Conservation (phyloP, 2,329 filamentous ascomycete genomes). For the Apiospora rasikravindrae region DNA sequence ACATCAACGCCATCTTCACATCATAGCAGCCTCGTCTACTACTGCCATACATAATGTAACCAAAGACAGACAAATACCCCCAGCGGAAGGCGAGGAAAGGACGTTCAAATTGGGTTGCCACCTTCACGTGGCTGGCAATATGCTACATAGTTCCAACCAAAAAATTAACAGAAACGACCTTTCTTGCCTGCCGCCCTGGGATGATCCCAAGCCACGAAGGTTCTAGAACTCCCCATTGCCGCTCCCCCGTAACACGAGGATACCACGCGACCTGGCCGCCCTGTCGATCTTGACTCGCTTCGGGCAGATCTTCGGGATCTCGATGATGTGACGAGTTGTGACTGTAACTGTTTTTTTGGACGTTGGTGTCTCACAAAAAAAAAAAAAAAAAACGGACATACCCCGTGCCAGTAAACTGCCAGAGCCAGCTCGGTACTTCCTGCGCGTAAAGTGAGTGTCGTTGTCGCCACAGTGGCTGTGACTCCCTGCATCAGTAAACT, state of each 20-base stretch:
- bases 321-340: neutral
- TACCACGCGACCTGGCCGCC: neutral
- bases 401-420: no score
- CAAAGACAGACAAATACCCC: neutral
- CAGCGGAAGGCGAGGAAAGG: neutral
- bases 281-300: constrained; percentile 3
- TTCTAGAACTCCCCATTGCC: neutral
- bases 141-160: neutral
- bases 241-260: neutral
- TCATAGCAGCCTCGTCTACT: no score
- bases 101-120: neutral
- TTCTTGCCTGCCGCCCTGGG: neutral
- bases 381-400: no score
- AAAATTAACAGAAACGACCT: no score
- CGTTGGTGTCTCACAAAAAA: neutral
- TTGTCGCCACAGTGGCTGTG: constrained; percentile 7
- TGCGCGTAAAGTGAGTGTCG: neutral
- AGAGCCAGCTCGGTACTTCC: neutral
- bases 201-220: neutral
- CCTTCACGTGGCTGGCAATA: neutral
- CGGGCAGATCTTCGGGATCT: no score
- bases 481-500: neutral
- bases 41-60: no score
- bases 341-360: no score
- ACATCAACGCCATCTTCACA: no score